Evolutionary conservation across 345 rosid genomes (phyloP).

Genomic region (Hypericum perforatum): DNA sequence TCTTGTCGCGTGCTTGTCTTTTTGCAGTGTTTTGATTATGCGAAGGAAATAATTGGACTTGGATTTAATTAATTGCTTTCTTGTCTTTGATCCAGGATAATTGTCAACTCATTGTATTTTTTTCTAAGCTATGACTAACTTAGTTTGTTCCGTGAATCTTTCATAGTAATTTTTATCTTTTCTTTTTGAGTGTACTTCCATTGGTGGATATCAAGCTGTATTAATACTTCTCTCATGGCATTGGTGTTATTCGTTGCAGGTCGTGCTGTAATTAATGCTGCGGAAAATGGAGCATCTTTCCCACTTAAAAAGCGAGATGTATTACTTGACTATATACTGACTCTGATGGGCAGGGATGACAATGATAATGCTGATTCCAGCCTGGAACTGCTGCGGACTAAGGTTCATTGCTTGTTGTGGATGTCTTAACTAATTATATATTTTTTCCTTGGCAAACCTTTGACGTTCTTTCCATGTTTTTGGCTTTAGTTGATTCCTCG

Average conservation of each 20-base stretch:
- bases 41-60: too few species aligned
- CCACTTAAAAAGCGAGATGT: constrained; percentile 85
- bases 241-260: constrained; percentile 38
- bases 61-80: too few species aligned
- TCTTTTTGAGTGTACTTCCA: background rate
- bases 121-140: too few species aligned
- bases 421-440: background rate
- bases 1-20: too few species aligned
- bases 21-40: too few species aligned
- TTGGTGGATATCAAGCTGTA: background rate
- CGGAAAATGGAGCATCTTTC: constrained; percentile 77
- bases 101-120: too few species aligned
- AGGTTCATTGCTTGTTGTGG: constrained; percentile 32
- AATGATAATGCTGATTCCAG: constrained; percentile 73
- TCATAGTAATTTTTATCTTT: background rate
- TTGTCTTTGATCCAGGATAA: too few species aligned
- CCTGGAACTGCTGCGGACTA: constrained; percentile 80
- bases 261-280: constrained; percentile 83
- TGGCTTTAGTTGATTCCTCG: background rate
- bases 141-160: background rate
- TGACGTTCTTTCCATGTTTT: background rate
- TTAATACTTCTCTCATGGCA: background rate
- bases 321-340: constrained; percentile 79
- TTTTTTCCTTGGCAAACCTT: background rate
- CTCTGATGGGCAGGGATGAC: constrained; percentile 92